These are phyloP conservation scores for Ulota crispa DNA, from an alignment of 225 moss, liverwort and hornwort species.

Conservation along the genomic window DNA sequence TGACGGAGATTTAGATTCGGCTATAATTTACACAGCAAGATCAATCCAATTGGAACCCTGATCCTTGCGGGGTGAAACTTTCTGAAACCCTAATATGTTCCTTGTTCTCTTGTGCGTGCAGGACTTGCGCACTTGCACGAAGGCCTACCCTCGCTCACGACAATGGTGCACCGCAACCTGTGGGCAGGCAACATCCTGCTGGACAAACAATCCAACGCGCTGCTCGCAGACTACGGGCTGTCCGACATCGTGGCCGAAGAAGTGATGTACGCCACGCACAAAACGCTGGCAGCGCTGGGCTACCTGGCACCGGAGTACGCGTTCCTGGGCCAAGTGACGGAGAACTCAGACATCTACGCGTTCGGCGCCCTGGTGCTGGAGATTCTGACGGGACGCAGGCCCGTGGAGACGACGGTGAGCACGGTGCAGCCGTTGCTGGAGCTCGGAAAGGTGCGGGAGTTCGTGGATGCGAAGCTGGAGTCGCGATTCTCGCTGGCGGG, in stretches of 20 bases:
- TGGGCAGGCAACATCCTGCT: conserved; percentile 53
- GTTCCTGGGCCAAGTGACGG: conserved; percentile 38
- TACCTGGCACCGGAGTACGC: conserved; percentile 58
- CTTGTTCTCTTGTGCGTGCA: not conserved
- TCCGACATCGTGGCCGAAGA: conserved; percentile 54
- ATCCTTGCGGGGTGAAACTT: not conserved
- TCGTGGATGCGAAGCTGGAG: conserved; percentile 38
- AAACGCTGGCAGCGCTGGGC: conserved; percentile 45
- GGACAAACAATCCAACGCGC: conserved; percentile 28
- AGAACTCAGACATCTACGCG: conserved; percentile 49
- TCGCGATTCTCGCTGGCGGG: conserved; percentile 23
- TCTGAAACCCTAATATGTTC: not conserved
- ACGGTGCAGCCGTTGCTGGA: conserved; percentile 29
- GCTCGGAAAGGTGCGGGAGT: conserved; percentile 29
- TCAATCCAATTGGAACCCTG: not conserved
- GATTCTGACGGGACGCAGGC: conserved; percentile 44
- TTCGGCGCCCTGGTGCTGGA: conserved; percentile 54
- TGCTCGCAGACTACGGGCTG: conserved; percentile 50
- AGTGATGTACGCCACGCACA: conserved; percentile 54
- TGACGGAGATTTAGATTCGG: not conserved
- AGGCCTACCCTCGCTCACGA: conserved; percentile 21
- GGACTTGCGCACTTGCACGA: conserved; percentile 47
- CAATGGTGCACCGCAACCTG: conserved; percentile 53
- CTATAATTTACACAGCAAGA: not conserved
- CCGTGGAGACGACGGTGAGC: conserved; percentile 21